A percentile compares a stretch with the other conserved stretches of the same genome.
Conservation (phyloP, 2,329 filamentous ascomycete genomes). For the Tolypocladium album region DNA sequence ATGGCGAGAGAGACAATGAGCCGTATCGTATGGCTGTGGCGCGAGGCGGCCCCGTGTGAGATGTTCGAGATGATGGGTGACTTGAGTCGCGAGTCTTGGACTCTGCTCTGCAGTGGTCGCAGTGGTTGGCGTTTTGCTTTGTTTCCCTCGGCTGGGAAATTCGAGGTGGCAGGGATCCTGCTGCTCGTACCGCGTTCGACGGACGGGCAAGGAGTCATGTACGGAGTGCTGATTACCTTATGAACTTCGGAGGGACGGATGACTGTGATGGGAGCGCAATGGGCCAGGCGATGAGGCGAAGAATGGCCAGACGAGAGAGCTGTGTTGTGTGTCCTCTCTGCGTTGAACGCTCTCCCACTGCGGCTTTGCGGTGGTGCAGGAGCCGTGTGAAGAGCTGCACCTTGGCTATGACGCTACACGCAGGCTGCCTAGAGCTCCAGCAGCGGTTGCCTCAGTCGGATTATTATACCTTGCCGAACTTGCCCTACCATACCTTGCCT, state of each 20-base stretch:
- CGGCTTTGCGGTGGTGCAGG: not conserved
- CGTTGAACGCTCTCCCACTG: not conserved
- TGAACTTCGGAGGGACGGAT: not conserved
- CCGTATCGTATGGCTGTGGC: not conserved
- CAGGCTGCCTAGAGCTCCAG: not conserved
- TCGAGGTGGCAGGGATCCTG: not conserved
- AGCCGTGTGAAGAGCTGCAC: not conserved
- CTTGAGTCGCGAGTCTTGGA: not conserved
- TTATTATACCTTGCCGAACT: not conserved
- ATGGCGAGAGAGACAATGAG: not conserved
- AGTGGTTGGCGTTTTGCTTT: not conserved
- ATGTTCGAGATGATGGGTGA: not conserved
- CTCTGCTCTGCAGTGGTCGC: not conserved
- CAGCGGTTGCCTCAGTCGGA: not conserved
- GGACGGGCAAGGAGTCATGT: not conserved
- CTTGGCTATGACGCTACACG: not conserved
- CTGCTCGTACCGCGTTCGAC: not conserved
- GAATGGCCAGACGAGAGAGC: not conserved
- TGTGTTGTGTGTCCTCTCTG: not conserved
- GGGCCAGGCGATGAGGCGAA: not conserved
- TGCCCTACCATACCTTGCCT: not conserved
- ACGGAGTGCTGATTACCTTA: not conserved
- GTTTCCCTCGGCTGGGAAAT: constrained; percentile 1
- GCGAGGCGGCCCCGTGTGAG: not conserved
- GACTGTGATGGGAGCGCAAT: not conserved